phyloP scores from a whole-genome alignment of 805 yeast species.

The Maudiozyma pseudohumilis region DNA sequence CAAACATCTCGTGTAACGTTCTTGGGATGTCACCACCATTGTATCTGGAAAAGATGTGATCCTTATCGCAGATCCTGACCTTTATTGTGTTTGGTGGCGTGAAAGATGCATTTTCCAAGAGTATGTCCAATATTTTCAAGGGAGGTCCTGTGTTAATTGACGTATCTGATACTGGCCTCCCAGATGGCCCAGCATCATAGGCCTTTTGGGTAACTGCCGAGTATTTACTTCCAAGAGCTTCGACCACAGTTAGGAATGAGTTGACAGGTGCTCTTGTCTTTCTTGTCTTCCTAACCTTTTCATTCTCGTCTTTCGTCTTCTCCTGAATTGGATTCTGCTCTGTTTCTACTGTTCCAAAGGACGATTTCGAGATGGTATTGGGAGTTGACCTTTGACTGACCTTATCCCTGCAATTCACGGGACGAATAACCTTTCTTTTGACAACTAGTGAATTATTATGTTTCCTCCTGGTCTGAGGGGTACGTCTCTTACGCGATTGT shows the following conservation, averaged over 20 bases:
- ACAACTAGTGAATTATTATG: too few species aligned
- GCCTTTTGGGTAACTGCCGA: constrained; percentile 5
- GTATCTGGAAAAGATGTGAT: constrained; percentile 16
- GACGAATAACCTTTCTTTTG: too few species aligned
- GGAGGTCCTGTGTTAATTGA: neutral
- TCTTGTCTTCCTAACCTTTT: constrained; percentile 1
- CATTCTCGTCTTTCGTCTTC: neutral
- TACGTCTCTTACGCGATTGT: too few species aligned
- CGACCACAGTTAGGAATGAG: constrained; percentile 22
- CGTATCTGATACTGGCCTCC: neutral
- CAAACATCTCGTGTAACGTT: constrained; percentile 12
- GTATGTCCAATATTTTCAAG: constrained; percentile 12
- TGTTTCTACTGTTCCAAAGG: too few species aligned
- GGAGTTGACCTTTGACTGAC: too few species aligned
- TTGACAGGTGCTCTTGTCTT: constrained; percentile 9
- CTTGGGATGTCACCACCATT: constrained; percentile 4
- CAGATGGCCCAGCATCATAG: neutral
- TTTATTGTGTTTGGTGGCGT: constrained; percentile 14
- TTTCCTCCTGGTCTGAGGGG: too few species aligned
- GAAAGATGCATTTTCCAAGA: constrained; percentile 7
- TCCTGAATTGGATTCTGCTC: too few species aligned
- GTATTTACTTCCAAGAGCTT: constrained; percentile 16
- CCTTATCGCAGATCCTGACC: constrained; percentile 8
- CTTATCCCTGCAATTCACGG: too few species aligned
- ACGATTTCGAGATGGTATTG: too few species aligned